phyloP scores from a whole-genome alignment of 495 filamentous ascomycete genomes.

The Hypoxylon trugodes region DNA sequence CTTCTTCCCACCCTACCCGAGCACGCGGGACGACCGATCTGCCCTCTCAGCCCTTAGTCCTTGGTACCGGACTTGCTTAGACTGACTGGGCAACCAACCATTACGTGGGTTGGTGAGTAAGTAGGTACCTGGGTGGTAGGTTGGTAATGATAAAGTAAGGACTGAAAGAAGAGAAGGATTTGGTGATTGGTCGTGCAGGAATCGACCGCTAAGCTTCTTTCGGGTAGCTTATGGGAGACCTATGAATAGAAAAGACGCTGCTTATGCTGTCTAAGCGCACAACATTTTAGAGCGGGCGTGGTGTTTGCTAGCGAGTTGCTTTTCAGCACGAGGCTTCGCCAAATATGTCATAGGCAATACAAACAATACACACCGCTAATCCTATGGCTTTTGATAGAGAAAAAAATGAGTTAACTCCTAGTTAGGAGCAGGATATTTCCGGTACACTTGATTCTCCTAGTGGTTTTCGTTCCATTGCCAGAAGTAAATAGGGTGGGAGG shows the following conservation, averaged over 20 bases:
- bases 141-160: too few species aligned
- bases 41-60: too few species aligned
- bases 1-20: constrained; percentile 24
- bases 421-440: not conserved
- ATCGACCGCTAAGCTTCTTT: constrained; percentile 6
- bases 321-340: not conserved
- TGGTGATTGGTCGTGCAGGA: constrained; percentile 18
- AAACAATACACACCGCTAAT: constrained; percentile 15
- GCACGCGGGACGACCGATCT: constrained; percentile 26
- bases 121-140: too few species aligned
- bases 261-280: constrained; percentile 3
- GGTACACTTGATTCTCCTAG: not conserved
- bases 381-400: not conserved
- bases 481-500: not conserved
- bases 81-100: too few species aligned
- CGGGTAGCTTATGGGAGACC: not conserved
- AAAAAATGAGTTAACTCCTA: not conserved
- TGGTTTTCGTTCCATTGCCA: not conserved
- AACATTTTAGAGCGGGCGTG: not conserved
- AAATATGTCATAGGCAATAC: not conserved
- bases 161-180: not conserved
- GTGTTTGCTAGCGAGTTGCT: constrained; percentile 25
- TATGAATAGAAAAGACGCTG: not conserved
- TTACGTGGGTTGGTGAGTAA: too few species aligned
- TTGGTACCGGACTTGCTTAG: too few species aligned